A percentile compares a stretch with the other conserved stretches of the same genome.
These are phyloP conservation scores for Scedosporium aurantiacum DNA, from an alignment of 2,329 filamentous ascomycete species.

Conservation along the genomic window DNA sequence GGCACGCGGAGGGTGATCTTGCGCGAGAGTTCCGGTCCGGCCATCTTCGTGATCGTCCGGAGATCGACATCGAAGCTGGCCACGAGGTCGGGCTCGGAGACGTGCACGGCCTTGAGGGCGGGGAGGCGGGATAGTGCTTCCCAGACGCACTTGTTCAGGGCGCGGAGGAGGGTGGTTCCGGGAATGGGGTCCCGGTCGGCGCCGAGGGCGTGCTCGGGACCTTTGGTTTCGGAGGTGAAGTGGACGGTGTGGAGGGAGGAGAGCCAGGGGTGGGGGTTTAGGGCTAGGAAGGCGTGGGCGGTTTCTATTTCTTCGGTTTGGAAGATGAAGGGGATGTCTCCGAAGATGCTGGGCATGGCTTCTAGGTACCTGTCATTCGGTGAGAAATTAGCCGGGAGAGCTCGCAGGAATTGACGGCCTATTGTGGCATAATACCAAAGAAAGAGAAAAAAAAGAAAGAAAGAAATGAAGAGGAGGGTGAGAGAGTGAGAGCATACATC, in stretches of 20 bases:
- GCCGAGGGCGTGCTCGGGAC: not conserved
- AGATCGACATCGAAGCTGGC: not conserved
- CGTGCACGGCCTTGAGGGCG: not conserved
- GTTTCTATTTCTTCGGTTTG: not conserved
- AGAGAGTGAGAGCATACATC: not conserved
- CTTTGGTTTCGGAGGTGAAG: not conserved
- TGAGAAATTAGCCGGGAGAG: not conserved
- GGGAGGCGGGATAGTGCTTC: not conserved
- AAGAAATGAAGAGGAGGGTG: not conserved
- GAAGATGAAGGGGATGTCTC: not conserved
- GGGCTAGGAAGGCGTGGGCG: not conserved
- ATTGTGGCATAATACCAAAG: no score
- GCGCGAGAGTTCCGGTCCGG: not conserved
- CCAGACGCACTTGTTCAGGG: not conserved
- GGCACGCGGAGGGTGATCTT: not conserved
- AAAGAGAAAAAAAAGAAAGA: not conserved
- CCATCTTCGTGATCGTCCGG: not conserved
- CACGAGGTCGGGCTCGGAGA: not conserved
- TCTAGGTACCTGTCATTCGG: not conserved
- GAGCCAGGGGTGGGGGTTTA: not conserved
- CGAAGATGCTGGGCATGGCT: conserved; percentile 1
- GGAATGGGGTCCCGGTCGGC: not conserved
- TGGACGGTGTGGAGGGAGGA: not conserved
- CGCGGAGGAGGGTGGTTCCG: not conserved
- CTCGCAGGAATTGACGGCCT: no score